These are phyloP conservation scores for Solanum lignicaule DNA, from an alignment of 257 asterid genomes.

Conservation along the genomic window DNA sequence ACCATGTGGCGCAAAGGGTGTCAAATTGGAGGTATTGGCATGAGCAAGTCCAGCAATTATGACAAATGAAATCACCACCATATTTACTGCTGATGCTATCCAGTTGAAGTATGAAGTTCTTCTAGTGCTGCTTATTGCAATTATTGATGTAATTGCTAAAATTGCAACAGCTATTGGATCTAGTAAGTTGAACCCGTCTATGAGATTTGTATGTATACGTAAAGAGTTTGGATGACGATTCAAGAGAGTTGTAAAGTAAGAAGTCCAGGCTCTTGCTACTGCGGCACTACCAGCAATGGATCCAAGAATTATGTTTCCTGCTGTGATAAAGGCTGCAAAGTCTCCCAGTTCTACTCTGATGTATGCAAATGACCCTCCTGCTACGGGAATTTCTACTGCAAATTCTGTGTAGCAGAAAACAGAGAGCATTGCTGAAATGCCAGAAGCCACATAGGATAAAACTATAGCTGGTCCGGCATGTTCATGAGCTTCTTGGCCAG, in stretches of 20 bases:
- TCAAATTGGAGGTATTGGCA: constrained; percentile 30
- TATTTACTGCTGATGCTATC: constrained; percentile 50
- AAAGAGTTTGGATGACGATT: constrained; percentile 33
- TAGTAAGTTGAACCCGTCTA: constrained; percentile 22
- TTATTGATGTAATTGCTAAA: constrained; percentile 18
- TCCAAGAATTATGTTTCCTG: constrained; percentile 53
- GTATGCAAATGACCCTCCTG: constrained; percentile 57
- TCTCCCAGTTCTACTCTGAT: constrained; percentile 53
- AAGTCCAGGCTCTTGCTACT: constrained; percentile 53
- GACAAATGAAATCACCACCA: constrained; percentile 36
- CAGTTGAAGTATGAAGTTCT: constrained; percentile 41
- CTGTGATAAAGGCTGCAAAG: constrained; percentile 44
- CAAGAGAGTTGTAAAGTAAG: constrained; percentile 51
- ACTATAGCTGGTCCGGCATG: constrained; percentile 61
- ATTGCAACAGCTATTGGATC: constrained; percentile 47
- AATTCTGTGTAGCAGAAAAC: constrained; percentile 61
- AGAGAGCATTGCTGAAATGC: constrained; percentile 56
- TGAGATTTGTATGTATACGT: constrained; percentile 35
- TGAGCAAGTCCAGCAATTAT: constrained; percentile 47
- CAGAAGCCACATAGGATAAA: constrained; percentile 46
- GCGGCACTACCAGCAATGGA: constrained; percentile 50
- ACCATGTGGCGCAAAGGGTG: constrained; percentile 40
- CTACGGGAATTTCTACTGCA: constrained; percentile 46
- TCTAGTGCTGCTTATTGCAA: constrained; percentile 40
- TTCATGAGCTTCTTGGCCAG: constrained; percentile 49